phyloP scores from a whole-genome alignment of 768 basidiomycete genomes.

The Phaeotremella skinneri region DNA sequence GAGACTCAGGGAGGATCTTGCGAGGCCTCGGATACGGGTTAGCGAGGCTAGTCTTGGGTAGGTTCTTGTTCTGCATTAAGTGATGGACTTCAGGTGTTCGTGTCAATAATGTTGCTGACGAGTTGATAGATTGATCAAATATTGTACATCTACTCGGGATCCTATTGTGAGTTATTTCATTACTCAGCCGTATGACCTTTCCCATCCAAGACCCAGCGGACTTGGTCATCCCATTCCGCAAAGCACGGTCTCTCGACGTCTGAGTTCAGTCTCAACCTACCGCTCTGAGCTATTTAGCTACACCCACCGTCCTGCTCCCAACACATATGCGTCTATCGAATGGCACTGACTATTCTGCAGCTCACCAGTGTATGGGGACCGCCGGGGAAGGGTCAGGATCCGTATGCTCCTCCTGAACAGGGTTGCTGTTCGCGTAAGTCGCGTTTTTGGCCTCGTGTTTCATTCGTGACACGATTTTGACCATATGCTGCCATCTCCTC shows the following conservation, averaged over 20 bases:
- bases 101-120: background rate
- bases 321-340: background rate
- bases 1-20: constrained; percentile 81
- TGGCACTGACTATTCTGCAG: constrained; percentile 52
- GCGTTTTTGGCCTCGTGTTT: too few species aligned
- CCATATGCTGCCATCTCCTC: too few species aligned
- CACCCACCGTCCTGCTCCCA: too few species aligned
- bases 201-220: too few species aligned
- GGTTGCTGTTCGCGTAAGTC: constrained; percentile 50
- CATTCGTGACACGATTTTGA: too few species aligned
- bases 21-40: constrained; percentile 81
- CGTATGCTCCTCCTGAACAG: constrained; percentile 72
- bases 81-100: too few species aligned
- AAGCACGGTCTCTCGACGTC: too few species aligned
- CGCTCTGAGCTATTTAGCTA: too few species aligned
- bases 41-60: constrained; percentile 88
- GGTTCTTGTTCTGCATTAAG: constrained; percentile 50
- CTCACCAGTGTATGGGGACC: constrained; percentile 97
- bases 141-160: constrained; percentile 90
- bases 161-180: constrained; percentile 44
- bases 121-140: constrained; percentile 72
- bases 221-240: too few species aligned
- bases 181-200: background rate
- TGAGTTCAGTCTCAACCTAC: too few species aligned
- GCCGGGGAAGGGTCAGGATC: constrained; percentile 86